Base-by-base conservation (phyloP, 345 rosid genomes). In the Combretum micranthum region DNA sequence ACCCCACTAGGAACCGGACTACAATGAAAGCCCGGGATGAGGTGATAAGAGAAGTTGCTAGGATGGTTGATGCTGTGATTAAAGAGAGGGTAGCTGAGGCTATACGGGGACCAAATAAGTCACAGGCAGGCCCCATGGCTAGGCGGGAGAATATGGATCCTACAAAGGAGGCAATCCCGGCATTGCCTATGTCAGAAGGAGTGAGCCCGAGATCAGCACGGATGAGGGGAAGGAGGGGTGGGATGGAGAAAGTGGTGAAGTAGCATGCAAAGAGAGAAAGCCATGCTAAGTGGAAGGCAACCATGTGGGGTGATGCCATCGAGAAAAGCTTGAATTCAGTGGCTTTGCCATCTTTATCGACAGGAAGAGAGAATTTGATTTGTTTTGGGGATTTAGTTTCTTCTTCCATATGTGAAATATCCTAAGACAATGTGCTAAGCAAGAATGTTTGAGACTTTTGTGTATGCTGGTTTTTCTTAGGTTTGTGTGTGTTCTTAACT, bases 231-330 rank as follows among this genome's bases (percentile, higher is more conserved):
- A 85, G 3, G 17, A 87, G 89, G 4, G 96, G 94, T 48, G 94
- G 94, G 74, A 87, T 85, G 21, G 94, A 83, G 80, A 87, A 91
- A 63, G 91, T 83, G 77, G 97, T 83, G 80, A 90, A 73, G 81
- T 77, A 87, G 79, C 87, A 80, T 3, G 94, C 67, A 79, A 87
- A 90, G 65, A 87, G 87, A 50, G 94, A 85, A 52, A 91, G 67
- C 94, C 94, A 87, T 9, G 98, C 86, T 4, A 90, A 72, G 70
- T 90, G 89, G 59, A 90, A 90, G 66, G 89, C 83, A 20, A 68
- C 72, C 81, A 83, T 82, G 75, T 87, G 96, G 2, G 88, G 91
- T 2, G 84, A 44, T 32, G 91, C 71, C 11, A 78, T 42, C 0
- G 93, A 74, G 26, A 85, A 66, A 17, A 81, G 90, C 3, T 68